Evolutionary conservation across 805 yeast species (phyloP).

Genomic region (Kuraishia piskuri): DNA sequence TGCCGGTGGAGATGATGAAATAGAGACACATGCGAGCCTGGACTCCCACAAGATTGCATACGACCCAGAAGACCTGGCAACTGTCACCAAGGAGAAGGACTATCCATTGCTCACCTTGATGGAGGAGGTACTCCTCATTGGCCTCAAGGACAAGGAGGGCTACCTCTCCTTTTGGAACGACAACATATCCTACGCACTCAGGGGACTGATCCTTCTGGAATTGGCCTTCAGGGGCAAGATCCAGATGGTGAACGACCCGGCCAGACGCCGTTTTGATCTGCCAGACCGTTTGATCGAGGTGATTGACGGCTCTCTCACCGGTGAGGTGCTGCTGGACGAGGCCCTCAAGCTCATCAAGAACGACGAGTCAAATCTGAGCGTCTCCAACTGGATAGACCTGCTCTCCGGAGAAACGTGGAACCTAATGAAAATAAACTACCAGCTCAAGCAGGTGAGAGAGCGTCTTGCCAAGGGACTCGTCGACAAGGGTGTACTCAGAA

Average conservation of each 20-base stretch:
- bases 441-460: conserved; percentile 94
- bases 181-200: conserved; percentile 88
- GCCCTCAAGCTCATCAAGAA: conserved; percentile 82
- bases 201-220: conserved; percentile 91
- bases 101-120: conserved; percentile 78
- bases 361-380: conserved; percentile 70
- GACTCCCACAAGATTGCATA: conserved; percentile 59
- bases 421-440: conserved; percentile 86
- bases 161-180: conserved; percentile 97
- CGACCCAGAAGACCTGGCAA: conserved; percentile 63
- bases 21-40: conserved; percentile 16
- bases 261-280: conserved; percentile 80
- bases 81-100: conserved; percentile 26
- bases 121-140: conserved; percentile 94
- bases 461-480: conserved; percentile 94
- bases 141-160: conserved; percentile 93
- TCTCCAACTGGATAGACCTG: conserved; percentile 88
- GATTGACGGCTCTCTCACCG: conserved; percentile 78
- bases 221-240: conserved; percentile 87
- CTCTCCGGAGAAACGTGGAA: conserved; percentile 97
- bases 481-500: conserved; percentile 92
- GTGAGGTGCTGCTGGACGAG: conserved; percentile 92
- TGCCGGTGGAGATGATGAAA: neutral
- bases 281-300: conserved; percentile 86
- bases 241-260: conserved; percentile 84